These are phyloP conservation scores for Carex arenaria DNA, from an alignment of 202 grass and related monocot species.

Conservation along the genomic window DNA sequence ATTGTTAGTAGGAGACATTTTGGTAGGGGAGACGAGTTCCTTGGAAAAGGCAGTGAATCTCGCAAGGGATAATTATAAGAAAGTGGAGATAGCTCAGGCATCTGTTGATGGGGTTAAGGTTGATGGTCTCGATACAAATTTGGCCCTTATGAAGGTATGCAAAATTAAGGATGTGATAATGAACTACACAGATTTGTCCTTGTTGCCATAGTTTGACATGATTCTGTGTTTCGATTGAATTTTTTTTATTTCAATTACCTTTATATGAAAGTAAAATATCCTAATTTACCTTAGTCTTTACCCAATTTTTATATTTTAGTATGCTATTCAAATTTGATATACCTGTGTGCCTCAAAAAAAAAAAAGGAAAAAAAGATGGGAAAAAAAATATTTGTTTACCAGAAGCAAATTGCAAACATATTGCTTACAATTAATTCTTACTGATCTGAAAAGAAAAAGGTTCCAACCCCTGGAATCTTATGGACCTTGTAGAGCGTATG, in stretches of 20 bases:
- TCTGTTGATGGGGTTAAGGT: conserved; percentile 89
- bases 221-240: not conserved
- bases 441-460: not conserved
- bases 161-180: not conserved
- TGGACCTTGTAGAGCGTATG: not conserved
- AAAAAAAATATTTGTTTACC: not conserved
- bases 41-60: conserved; percentile 72
- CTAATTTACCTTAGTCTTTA: not conserved
- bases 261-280: not conserved
- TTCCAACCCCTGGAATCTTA: not conserved
- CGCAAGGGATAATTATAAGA: conserved; percentile 81
- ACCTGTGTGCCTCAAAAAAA: not conserved
- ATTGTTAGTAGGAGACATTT: conserved; percentile 75
- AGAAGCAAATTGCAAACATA: not conserved
- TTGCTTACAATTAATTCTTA: not conserved
- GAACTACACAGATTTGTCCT: not conserved
- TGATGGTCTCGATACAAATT: conserved; percentile 87
- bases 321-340: not conserved
- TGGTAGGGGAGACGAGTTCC: conserved; percentile 73
- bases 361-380: not conserved
- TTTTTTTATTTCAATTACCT: not conserved
- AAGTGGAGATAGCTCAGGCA: conserved; percentile 80
- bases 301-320: not conserved
- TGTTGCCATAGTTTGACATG: not conserved
- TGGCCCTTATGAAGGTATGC: conserved; percentile 93